Evolutionary conservation across 352 stramenopile genomes (phyloP), one percentile per base, ranked within the genome.

Genomic region (Globisporangium uncinulatum): DNA sequence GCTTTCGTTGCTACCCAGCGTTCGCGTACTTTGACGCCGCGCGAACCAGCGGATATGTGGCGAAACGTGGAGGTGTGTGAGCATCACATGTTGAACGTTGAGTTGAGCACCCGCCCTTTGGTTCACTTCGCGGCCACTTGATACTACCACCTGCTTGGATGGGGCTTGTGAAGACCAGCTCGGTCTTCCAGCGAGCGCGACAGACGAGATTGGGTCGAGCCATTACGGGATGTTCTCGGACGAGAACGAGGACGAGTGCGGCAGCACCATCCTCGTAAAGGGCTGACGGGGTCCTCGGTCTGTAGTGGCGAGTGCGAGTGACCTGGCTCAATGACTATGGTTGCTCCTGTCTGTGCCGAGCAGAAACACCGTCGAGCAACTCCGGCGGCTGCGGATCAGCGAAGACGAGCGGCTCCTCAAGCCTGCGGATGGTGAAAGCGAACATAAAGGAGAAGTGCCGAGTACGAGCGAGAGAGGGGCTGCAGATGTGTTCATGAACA

Each of bases 11-110:
- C 32, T 0, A 7, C 19, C 13, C 19, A 75, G 70, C 67, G 1
- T 76, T 78, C 48, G 68, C 61, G 10, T 78, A 65, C 65, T 78
- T 78, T 24, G 70, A 78, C 46, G 70, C 67, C 2, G 61, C 58
- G 19, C 61, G 71, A n/a, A 72, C 50, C 9, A 59, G 66, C 3
- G 70, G 67, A 43, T 76, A 78, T 44, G 51, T 65, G 20, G 43
- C 19, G 17, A 11, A 52, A 13, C 43, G 21, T 10, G 5, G 11
- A 42, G 57, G 57, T 62, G 32, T 2, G 34, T 31, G 11, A 6
- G 15, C 24, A 3, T 14, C 34, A 6, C 34, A 6, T 9, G 7
- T 32, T 47, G 24, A 4, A 4, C 24, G 24, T 29, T 3, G 42
- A 11, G 19, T 24, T 5, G 43, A 48, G 9, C 43, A 29, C 43